Base-by-base conservation (phyloP, 768 basidiomycete species). In the Boletus barrowsii region DNA sequence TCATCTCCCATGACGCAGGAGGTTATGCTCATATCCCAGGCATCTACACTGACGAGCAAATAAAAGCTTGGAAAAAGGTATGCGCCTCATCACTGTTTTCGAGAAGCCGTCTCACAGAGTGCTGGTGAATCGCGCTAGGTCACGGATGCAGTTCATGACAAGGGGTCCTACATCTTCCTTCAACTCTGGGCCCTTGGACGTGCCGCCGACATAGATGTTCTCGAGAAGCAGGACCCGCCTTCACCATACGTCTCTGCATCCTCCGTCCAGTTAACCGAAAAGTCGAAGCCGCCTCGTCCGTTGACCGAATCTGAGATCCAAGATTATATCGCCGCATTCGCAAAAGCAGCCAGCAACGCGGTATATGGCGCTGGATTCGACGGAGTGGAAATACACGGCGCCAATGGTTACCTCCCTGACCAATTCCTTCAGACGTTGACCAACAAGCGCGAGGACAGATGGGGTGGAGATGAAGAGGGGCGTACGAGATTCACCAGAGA, bases 111-210 rank as follows among this genome's bases (percentile, higher is more conserved):
- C 9, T 22, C 8, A 29, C 29, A 8, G 29, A 9, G 29, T 29
- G 26, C 26, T 26, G 22, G 40, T 20, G 8, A 41, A 20, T 42
- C 7, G 5, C 13, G 7, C 8, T 11, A 42, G 42, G 42, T 42
- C 22, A 24, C 15, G 9, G 24, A 26, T 14, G 42, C 24, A 8
- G 77, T 0, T 62, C 3, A 42, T 26, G 42, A 24, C 22, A 24
- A 24, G 14, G 15, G 24, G 9, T 26, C 24, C 8, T 42, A 42
- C 24, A 42, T 42, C 42, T 42, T 42, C 42, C 22, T 42, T 14
- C 42, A 42, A 15, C 42, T 42, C 7, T 81, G 83, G 75, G 83
- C 83, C 0, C 62, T 82, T 7, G 87, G 87, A 0, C 78, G 84
- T 2, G 60, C 72, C 0, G 79, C 80, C 0, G 47, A 65, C 10